Conservation (phyloP, 1,284 basidiomycete species). For the Cystobasidium sp. region DNA sequence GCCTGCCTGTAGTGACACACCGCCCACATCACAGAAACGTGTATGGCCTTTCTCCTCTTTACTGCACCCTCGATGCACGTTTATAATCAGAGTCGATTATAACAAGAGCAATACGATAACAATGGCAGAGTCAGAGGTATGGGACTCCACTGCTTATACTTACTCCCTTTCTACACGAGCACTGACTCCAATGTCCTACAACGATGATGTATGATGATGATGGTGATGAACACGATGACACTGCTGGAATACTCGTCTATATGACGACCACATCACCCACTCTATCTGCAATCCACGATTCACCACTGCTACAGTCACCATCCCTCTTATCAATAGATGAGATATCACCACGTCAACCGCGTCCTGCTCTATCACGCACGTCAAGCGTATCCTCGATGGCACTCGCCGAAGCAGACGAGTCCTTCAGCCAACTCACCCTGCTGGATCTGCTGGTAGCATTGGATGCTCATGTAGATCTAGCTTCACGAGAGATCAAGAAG, state of each 20-base stretch:
- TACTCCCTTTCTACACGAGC: neutral
- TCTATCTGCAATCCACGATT: neutral
- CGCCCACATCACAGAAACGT: too few relatives aligned
- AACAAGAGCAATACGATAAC: too few relatives aligned
- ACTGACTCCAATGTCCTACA: neutral
- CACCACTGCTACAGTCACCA: slow-evolving; percentile 3
- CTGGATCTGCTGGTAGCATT: slow-evolving; percentile 50
- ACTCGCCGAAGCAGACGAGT: slow-evolving; percentile 31
- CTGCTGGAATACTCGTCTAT: slow-evolving; percentile 2
- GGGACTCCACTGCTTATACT: too few relatives aligned
- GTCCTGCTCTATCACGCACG: slow-evolving; percentile 34
- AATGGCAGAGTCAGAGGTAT: too few relatives aligned
- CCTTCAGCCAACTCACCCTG: slow-evolving; percentile 46
- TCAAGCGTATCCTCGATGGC: slow-evolving; percentile 29
- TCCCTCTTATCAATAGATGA: neutral
- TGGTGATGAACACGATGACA: neutral
- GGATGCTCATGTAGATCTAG: slow-evolving; percentile 51
- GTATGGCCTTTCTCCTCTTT: too few relatives aligned
- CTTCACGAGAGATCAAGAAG: slow-evolving; percentile 47
- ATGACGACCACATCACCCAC: neutral
- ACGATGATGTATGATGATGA: neutral
- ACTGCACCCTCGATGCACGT: too few relatives aligned
- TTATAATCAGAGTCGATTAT: too few relatives aligned
- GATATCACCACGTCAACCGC: neutral
- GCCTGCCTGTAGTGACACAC: too few relatives aligned